phyloP scores from a whole-genome alignment of 768 basidiomycete genomes.

The Plicaturopsis crispa region DNA sequence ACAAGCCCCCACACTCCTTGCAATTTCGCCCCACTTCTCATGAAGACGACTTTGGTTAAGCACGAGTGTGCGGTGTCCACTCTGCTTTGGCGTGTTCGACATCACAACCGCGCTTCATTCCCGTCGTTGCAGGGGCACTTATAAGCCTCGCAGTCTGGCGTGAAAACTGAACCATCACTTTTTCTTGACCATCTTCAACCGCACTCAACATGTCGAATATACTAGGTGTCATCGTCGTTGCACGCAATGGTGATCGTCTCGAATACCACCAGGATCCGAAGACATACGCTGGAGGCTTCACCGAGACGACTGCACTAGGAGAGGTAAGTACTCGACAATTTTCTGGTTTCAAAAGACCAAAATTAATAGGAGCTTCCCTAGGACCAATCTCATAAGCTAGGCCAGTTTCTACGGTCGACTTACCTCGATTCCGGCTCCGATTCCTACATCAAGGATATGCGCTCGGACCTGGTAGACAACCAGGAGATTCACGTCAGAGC shows the following conservation, averaged over 20 bases:
- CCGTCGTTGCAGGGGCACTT: no score
- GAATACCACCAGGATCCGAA: conserved; percentile 66
- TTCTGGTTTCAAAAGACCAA: neutral
- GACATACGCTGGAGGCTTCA: conserved; percentile 53
- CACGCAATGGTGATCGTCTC: conserved; percentile 71
- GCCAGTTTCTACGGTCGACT: conserved; percentile 49
- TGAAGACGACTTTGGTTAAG: no score
- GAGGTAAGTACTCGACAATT: conserved; percentile 36
- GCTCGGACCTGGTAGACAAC: conserved; percentile 63
- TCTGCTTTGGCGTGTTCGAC: no score
- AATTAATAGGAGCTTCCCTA: conserved; percentile 19
- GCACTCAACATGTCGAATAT: no score
- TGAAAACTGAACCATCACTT: conserved; percentile 2
- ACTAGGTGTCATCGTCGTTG: conserved; percentile 70
- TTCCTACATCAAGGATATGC: conserved; percentile 61
- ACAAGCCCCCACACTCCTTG: no score
- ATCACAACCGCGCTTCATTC: no score
- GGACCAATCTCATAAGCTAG: conserved; percentile 65
- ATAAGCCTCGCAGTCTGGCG: no score
- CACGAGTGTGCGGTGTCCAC: no score
- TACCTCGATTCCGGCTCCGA: conserved; percentile 64
- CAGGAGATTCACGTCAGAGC: conserved; percentile 68
- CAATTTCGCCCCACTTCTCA: no score
- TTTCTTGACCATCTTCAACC: conserved; percentile 3
- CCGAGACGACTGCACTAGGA: conserved; percentile 71